These are phyloP conservation scores for Boletus bicolor DNA, from an alignment of 768 basidiomycete genomes.

Conservation along the genomic window DNA sequence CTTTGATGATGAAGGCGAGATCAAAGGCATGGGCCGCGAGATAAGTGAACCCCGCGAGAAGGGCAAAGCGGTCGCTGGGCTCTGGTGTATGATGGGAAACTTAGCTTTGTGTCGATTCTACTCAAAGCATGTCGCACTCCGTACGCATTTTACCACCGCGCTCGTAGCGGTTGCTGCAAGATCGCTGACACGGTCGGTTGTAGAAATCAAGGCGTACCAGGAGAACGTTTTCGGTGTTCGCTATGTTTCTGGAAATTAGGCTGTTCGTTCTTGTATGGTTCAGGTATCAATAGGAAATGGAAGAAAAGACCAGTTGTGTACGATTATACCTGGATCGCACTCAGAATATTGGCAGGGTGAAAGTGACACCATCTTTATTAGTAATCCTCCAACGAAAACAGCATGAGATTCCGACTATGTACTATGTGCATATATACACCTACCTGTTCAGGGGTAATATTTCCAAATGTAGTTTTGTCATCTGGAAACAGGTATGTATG, in stretches of 20 bases:
- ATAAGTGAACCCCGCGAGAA: slow-evolving; percentile 38
- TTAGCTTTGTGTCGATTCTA: slow-evolving; percentile 61
- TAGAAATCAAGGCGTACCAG: slow-evolving; percentile 71
- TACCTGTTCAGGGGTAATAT: not conserved
- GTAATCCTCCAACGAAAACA: not conserved
- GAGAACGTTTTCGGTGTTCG: slow-evolving; percentile 39
- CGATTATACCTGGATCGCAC: not conserved
- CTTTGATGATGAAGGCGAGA: slow-evolving; percentile 31
- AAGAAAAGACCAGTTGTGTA: not conserved
- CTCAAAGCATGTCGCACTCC: slow-evolving; percentile 63
- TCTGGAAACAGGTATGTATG: not conserved
- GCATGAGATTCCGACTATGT: not conserved
- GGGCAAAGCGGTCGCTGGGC: slow-evolving; percentile 16
- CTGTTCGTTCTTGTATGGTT: not conserved
- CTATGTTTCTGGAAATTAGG: slow-evolving; percentile 5
- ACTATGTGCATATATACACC: not conserved
- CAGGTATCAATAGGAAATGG: not conserved
- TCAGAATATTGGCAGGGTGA: not conserved
- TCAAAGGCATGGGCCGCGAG: slow-evolving; percentile 38
- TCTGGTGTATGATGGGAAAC: slow-evolving; percentile 66
- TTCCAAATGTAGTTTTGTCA: not conserved
- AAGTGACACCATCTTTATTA: not conserved
- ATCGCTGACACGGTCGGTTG: not conserved
- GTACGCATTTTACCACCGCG: slow-evolving; percentile 37
- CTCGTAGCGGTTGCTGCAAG: not conserved